Evolutionary conservation across 148 eudicot genomes (phyloP).

Genomic region (Fagopyrum homotropicum): DNA sequence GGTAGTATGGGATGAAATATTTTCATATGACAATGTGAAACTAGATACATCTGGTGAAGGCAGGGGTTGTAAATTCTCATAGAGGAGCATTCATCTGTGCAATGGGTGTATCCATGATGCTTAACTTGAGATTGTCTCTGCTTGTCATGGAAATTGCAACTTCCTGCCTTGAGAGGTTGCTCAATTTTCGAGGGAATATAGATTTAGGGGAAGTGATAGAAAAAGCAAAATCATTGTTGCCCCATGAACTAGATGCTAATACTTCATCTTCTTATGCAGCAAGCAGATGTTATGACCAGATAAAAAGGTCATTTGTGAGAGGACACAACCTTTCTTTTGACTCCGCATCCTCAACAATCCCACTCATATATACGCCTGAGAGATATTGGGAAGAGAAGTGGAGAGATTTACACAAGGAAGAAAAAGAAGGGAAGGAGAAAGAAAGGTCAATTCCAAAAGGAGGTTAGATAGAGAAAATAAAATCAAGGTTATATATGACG

Average conservation of each 20-base stretch:
- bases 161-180: constrained; percentile 79
- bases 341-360: constrained; percentile 40
- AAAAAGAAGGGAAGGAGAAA: constrained; percentile 45
- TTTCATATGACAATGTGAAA: constrained; percentile 54
- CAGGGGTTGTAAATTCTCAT: constrained; percentile 51
- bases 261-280: constrained; percentile 24
- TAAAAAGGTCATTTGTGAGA: constrained; percentile 33
- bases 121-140: constrained; percentile 67
- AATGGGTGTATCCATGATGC: constrained; percentile 92
- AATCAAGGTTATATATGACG: constrained; percentile 46
- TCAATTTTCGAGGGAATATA: constrained; percentile 63
- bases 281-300: constrained; percentile 24
- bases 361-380: constrained; percentile 53
- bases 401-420: constrained; percentile 78
- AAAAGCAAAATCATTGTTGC: constrained; percentile 67
- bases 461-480: constrained; percentile 84
- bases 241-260: constrained; percentile 58
- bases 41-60: constrained; percentile 22
- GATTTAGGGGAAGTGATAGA: constrained; percentile 51
- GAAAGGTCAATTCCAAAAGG: constrained; percentile 29
- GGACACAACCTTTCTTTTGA: constrained; percentile 57
- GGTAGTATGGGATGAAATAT: constrained; percentile 84
- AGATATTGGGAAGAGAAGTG: constrained; percentile 99
- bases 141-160: constrained; percentile 87
- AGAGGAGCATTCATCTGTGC: constrained; percentile 87